Evolutionary conservation across 2,329 filamentous ascomycete genomes (phyloP).

Genomic region (Exophiala xenobiotica): DNA sequence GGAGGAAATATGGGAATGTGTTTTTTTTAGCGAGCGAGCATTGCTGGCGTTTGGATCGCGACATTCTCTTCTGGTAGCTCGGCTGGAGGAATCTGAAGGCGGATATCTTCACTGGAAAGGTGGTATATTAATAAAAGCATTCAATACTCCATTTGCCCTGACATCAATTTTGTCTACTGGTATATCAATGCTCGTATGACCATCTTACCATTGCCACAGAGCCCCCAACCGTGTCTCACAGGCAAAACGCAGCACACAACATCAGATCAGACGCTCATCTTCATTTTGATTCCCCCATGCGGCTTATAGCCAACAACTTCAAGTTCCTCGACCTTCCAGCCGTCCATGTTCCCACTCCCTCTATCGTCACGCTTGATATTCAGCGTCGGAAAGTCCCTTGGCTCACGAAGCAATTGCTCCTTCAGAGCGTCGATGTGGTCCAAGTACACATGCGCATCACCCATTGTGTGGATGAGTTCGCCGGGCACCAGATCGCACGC

Average conservation of each 20-base stretch:
- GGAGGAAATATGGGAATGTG: background rate
- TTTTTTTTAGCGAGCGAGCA: slow-evolving; percentile 21
- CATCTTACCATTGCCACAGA: too few species aligned
- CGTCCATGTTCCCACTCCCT: slow-evolving; percentile 85
- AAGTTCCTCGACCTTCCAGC: slow-evolving; percentile 87
- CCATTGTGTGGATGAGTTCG: slow-evolving; percentile 91
- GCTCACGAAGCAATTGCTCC: slow-evolving; percentile 76
- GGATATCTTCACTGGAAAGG: too few species aligned
- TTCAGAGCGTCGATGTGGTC: slow-evolving; percentile 89
- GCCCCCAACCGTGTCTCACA: too few species aligned
- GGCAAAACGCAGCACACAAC: too few species aligned
- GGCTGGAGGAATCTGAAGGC: too few species aligned
- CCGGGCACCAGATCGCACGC: slow-evolving; percentile 82
- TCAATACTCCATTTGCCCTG: too few species aligned
- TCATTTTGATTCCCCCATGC: slow-evolving; percentile 92
- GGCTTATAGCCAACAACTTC: slow-evolving; percentile 84
- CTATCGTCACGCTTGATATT: slow-evolving; percentile 67
- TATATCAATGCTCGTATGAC: too few species aligned
- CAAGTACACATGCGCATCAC: slow-evolving; percentile 93
- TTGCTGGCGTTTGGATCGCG: slow-evolving; percentile 3
- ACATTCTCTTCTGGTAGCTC: background rate
- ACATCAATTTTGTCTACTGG: too few species aligned
- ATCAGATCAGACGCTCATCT: slow-evolving; percentile 95
- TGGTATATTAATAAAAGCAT: too few species aligned
- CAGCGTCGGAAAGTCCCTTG: slow-evolving; percentile 75